Base-by-base conservation (phyloP, 1,139 yeast species). In the Blastobotrys persicus region DNA sequence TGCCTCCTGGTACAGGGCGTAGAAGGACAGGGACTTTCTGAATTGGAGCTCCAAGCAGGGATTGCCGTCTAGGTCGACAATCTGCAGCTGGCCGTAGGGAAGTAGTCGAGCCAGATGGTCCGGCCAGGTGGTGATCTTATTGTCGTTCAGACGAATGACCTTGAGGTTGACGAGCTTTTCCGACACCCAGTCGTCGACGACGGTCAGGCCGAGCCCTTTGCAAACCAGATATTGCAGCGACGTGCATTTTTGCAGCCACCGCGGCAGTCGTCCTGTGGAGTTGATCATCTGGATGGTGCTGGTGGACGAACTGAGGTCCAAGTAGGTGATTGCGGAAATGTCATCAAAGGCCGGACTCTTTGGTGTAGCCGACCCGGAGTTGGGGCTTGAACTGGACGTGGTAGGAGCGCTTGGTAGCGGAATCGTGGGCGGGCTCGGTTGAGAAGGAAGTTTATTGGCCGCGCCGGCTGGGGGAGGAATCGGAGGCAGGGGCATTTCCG, bases 51-150 rank as follows among this genome's bases (percentile, higher is more conserved):
- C 59, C 14, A 63, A 45, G 35, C 68, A 64, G 1, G 69, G 69
- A 49, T 64, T 65, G 7, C 68, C 68, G n/a, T 62, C 65, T 35
- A 65, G 50, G 20, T 56, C 60, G n/a, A 65, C 43, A 2, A 63
- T 59, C 28, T 57, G 49, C 11, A 64, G 53, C 23, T 58, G 54
- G n/a, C 56, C 57, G 34, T 53, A 52, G 3, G 58, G 55, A 3
- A 58, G 47, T 26, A 64, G 49, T 12, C 56, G 40, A 3, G 57
- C 57, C 23, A 65, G 53, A 41, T 63, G 68, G 46, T 60, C 59
- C 2, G 69, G 69, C 69, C 69, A 65, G 6, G 64, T 60, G 3
- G 60, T 50, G 33, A 65, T 64, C 20, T 55, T 48, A 43, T 65
- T 65, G 37, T 59, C 58, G 18, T 59, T 55, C 4, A 65, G 55